Evolutionary conservation across 306 rosid species (phyloP).

Genomic region (Calophaca sinica): DNA sequence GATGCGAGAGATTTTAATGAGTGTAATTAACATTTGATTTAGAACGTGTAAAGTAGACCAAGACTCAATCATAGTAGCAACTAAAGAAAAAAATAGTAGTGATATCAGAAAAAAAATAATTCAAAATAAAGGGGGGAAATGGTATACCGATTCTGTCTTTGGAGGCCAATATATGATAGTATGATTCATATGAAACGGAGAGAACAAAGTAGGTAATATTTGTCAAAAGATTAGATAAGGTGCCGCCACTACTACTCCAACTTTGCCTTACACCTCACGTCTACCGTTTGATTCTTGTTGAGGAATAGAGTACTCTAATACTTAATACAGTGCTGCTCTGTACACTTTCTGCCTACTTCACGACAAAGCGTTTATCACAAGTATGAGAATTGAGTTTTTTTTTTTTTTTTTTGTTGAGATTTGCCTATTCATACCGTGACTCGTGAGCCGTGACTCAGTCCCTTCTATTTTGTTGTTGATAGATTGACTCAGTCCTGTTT

Average conservation of each 20-base stretch:
- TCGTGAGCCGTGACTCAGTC: background rate
- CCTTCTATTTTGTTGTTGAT: constrained; percentile 8
- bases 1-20: constrained; percentile 26
- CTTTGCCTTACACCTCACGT: constrained; percentile 48
- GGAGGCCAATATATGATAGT: constrained; percentile 16
- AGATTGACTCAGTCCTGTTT: no score
- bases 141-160: constrained; percentile 14
- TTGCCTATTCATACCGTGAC: no score
- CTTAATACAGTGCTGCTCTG: no score
- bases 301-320: background rate
- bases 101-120: background rate
- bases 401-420: no score
- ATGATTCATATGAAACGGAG: constrained; percentile 6
- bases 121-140: background rate
- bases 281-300: constrained; percentile 28
- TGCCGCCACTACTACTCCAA: background rate
- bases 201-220: background rate
- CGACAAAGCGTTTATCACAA: constrained; percentile 47
- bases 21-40: constrained; percentile 39
- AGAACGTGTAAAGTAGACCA: constrained; percentile 40
- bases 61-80: constrained; percentile 43
- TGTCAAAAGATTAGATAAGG: no score
- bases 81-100: constrained; percentile 3
- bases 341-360: constrained; percentile 28
- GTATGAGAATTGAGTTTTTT: background rate